Conservation (phyloP, 2,329 filamentous ascomycete genomes). For the Didymella pomorum region DNA sequence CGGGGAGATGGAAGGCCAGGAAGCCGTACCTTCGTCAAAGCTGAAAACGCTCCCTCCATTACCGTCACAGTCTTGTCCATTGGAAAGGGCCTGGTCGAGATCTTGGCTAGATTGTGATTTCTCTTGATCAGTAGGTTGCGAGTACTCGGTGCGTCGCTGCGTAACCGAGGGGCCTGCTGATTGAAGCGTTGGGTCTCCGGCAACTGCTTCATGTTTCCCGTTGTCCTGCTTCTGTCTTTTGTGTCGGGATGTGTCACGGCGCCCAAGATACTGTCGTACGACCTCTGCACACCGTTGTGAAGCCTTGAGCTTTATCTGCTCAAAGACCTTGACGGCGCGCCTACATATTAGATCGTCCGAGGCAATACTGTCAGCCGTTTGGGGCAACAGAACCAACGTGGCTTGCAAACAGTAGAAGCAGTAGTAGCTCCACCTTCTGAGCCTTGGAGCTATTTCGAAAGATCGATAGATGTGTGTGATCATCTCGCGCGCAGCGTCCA, state of each 20-base stretch:
- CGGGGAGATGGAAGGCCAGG: not conserved
- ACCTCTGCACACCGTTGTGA: not conserved
- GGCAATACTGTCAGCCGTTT: not conserved
- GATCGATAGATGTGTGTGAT: not conserved
- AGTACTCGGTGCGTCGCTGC: not conserved
- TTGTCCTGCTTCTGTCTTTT: not conserved
- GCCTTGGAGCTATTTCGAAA: not conserved
- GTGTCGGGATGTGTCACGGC: no score
- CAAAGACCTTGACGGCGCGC: not conserved
- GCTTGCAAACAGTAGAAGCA: not conserved
- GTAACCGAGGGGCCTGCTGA: not conserved
- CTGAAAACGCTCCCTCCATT: not conserved
- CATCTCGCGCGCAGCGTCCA: not conserved
- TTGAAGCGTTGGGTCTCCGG: not conserved
- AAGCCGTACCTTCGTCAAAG: not conserved
- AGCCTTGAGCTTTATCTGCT: not conserved
- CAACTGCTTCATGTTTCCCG: no score
- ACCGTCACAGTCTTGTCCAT: not conserved
- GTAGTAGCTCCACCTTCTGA: not conserved
- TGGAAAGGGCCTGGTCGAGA: not conserved
- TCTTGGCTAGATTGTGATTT: not conserved
- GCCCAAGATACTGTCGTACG: not conserved
- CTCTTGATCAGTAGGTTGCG: not conserved
- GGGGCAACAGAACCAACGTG: not conserved
- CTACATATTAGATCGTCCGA: not conserved